These are phyloP conservation scores for Oryza meridionalis DNA, from an alignment of 176 grass and related monocot genomes.

Conservation along the genomic window DNA sequence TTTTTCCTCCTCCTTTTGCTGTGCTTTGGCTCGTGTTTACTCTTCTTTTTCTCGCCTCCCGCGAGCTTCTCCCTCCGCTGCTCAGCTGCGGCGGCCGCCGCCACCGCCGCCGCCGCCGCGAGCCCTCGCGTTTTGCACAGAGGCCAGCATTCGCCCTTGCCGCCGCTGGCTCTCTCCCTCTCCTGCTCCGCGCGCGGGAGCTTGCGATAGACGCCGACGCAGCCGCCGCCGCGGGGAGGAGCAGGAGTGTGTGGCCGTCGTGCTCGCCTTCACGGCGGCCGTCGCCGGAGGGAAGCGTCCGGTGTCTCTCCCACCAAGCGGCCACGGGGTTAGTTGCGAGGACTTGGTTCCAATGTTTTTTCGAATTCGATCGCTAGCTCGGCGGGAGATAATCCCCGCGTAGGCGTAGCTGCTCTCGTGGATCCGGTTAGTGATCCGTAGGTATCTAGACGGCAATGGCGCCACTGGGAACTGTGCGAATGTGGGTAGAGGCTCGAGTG, in stretches of 20 bases:
- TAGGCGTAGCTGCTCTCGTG: neutral
- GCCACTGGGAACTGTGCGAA: neutral
- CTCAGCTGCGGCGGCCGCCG: slow-evolving; percentile 31
- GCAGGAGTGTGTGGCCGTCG: no score
- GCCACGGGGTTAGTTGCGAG: neutral
- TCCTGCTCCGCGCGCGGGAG: no score
- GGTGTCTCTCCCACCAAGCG: neutral
- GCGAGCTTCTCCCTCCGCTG: slow-evolving; percentile 29
- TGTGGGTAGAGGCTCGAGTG: neutral
- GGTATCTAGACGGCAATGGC: neutral
- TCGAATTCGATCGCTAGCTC: neutral
- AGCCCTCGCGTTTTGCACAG: neutral
- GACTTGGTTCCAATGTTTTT: neutral
- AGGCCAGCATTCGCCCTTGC: neutral
- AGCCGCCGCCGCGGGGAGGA: neutral
- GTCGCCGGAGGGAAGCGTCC: neutral
- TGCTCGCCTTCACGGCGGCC: neutral
- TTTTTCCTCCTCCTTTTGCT: neutral
- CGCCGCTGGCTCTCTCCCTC: no score
- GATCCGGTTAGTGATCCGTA: neutral
- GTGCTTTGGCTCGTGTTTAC: neutral
- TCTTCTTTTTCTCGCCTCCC: slow-evolving; percentile 22
- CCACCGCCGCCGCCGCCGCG: slow-evolving; percentile 14
- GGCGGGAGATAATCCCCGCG: neutral
- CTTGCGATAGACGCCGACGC: neutral